phyloP scores from a whole-genome alignment of 2,329 filamentous ascomycete genomes.

The Fusarium palustre region DNA sequence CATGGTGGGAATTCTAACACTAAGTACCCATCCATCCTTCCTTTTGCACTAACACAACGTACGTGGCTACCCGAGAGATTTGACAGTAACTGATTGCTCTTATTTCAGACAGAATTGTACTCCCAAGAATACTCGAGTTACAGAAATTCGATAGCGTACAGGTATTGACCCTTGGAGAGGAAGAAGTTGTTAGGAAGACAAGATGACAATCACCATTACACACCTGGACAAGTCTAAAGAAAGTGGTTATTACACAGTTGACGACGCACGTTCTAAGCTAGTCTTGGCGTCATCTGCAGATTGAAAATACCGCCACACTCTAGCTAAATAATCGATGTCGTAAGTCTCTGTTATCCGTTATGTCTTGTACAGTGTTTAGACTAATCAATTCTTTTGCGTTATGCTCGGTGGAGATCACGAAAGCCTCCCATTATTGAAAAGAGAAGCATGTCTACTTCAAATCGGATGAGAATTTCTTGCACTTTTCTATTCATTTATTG shows the following conservation, averaged over 20 bases:
- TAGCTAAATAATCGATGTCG: fast-evolving
- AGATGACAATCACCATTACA: not conserved
- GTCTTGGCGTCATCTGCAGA: not conserved
- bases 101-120: not conserved
- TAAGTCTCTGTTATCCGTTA: slow-evolving; percentile 49
- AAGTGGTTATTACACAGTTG: slow-evolving; percentile 34
- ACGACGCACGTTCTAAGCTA: slow-evolving; percentile 6
- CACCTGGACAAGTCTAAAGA: not conserved
- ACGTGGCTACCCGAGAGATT: not conserved
- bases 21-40: not conserved
- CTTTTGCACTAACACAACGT: not conserved
- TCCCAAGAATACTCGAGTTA: not conserved
- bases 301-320: slow-evolving; percentile 25
- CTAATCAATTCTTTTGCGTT: slow-evolving; percentile 44
- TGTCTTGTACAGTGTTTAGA: slow-evolving; percentile 42
- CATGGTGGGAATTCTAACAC: not conserved
- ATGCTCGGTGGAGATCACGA: slow-evolving; percentile 44
- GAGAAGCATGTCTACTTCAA: slow-evolving; percentile 6
- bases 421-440: slow-evolving; percentile 32
- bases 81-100: not conserved
- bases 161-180: not conserved
- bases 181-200: not conserved
- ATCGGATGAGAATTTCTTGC: not conserved
- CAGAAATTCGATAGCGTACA: not conserved
- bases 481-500: not conserved